phyloP scores from a whole-genome alignment of 2,329 filamentous ascomycete species.

The Claviceps humidiphila region DNA sequence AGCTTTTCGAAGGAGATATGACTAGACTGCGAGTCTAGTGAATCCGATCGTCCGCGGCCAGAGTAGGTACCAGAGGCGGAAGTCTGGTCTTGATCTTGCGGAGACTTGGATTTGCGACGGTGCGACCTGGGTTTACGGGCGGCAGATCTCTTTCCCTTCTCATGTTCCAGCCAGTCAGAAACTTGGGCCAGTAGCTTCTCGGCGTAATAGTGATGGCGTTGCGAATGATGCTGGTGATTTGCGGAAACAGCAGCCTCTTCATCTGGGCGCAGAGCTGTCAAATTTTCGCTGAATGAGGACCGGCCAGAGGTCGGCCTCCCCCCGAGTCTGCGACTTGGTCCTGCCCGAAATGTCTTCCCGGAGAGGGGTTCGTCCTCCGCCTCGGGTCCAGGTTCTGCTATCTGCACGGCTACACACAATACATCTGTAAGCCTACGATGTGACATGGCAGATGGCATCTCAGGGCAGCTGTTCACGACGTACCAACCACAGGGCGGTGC shows the following conservation, averaged over 20 bases:
- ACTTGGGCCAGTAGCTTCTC: constrained; percentile 60
- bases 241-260: constrained; percentile 15
- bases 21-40: constrained; percentile 52
- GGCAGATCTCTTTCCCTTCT: constrained; percentile 52
- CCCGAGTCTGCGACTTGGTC: constrained; percentile 21
- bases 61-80: constrained; percentile 4
- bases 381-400: constrained; percentile 35
- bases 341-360: constrained; percentile 19
- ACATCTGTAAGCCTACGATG: constrained; percentile 12
- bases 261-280: constrained; percentile 13
- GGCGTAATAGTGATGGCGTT: constrained; percentile 27
- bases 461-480: background rate
- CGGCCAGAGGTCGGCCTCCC: constrained; percentile 28
- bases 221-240: constrained; percentile 15
- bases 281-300: constrained; percentile 27
- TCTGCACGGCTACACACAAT: constrained; percentile 35
- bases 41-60: constrained; percentile 31
- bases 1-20: constrained; percentile 66
- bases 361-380: constrained; percentile 20
- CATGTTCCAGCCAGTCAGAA: constrained; percentile 69
- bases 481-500: background rate
- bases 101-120: constrained; percentile 29
- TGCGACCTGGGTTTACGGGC: constrained; percentile 20
- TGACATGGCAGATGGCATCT: background rate
- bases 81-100: constrained; percentile 14